Evolutionary conservation across 805 yeast species (phyloP).

Genomic region (Aciculoconidium aculeatum): DNA sequence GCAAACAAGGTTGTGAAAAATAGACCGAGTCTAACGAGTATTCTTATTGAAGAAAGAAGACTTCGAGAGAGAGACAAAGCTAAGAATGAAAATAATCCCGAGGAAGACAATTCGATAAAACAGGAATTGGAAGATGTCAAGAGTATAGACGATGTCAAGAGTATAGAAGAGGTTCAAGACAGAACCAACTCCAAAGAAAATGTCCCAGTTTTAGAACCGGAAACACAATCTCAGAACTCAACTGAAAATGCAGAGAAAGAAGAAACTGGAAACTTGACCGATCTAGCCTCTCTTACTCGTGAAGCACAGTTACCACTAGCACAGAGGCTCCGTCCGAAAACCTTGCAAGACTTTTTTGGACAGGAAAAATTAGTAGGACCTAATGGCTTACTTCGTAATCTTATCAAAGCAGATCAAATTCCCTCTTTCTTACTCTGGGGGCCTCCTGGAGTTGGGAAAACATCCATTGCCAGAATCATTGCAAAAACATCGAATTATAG

Average conservation of each 20-base stretch:
- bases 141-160: background rate
- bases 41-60: slow-evolving; percentile 30
- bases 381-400: slow-evolving; percentile 30
- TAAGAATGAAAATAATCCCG: background rate
- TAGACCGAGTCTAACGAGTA: slow-evolving; percentile 27
- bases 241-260: background rate
- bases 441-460: slow-evolving; percentile 40
- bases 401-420: slow-evolving; percentile 27
- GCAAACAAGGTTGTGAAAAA: slow-evolving; percentile 16
- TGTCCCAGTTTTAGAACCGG: too few relatives aligned
- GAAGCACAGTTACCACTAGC: slow-evolving; percentile 30
- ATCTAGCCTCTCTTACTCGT: too few relatives aligned
- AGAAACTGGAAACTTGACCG: too few relatives aligned
- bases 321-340: slow-evolving; percentile 34
- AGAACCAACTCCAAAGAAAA: too few relatives aligned
- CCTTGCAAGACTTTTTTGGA: slow-evolving; percentile 35
- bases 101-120: background rate
- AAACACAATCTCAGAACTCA: too few relatives aligned
- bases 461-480: slow-evolving; percentile 36
- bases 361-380: slow-evolving; percentile 37
- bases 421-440: slow-evolving; percentile 43
- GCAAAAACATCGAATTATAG: slow-evolving; percentile 25
- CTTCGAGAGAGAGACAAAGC: slow-evolving; percentile 10
- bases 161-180: too few relatives aligned
- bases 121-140: slow-evolving; percentile 1